These are phyloP conservation scores for Coemansia sp. DNA, from an alignment of 192 early-diverging fungal genomes.

Conservation along the genomic window DNA sequence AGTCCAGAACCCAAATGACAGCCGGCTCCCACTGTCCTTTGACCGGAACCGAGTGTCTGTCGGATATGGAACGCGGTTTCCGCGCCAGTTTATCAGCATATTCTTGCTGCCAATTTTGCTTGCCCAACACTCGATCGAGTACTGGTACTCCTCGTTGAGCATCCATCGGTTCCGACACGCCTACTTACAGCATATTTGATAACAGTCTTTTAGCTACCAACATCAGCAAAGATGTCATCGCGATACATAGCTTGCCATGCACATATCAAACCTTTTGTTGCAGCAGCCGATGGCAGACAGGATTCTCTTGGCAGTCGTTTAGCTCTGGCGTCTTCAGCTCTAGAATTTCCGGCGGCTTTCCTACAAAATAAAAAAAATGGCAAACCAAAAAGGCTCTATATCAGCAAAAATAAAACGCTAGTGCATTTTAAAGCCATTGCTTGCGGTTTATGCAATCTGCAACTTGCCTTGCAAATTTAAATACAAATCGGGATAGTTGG, in stretches of 20 bases:
- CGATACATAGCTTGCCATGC: too few relatives aligned
- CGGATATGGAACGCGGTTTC: slow-evolving; percentile 30
- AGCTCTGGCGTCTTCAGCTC: neutral
- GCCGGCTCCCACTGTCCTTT: neutral
- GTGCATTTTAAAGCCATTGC: too few relatives aligned
- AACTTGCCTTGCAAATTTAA: neutral
- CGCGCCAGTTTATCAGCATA: slow-evolving; percentile 16
- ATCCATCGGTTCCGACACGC: slow-evolving; percentile 8
- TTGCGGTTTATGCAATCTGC: too few relatives aligned
- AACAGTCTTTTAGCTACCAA: too few relatives aligned
- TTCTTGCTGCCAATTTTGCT: slow-evolving; percentile 15
- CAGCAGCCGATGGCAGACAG: slow-evolving; percentile 31
- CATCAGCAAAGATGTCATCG: too few relatives aligned
- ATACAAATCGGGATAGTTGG: slow-evolving; percentile 12
- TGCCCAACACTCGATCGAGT: slow-evolving; percentile 38
- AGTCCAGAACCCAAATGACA: slow-evolving; percentile 34
- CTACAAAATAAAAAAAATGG: neutral
- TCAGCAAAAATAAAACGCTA: too few relatives aligned
- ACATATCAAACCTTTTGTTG: slow-evolving; percentile 14
- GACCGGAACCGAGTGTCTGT: slow-evolving; percentile 14
- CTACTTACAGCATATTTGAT: neutral
- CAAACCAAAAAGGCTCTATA: too few relatives aligned
- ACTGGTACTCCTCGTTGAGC: slow-evolving; percentile 17
- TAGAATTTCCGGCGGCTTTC: neutral
- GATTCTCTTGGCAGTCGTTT: slow-evolving; percentile 14